Evolutionary conservation across 2,329 filamentous ascomycete species (phyloP).

Genomic region (Fusarium multiceps): DNA sequence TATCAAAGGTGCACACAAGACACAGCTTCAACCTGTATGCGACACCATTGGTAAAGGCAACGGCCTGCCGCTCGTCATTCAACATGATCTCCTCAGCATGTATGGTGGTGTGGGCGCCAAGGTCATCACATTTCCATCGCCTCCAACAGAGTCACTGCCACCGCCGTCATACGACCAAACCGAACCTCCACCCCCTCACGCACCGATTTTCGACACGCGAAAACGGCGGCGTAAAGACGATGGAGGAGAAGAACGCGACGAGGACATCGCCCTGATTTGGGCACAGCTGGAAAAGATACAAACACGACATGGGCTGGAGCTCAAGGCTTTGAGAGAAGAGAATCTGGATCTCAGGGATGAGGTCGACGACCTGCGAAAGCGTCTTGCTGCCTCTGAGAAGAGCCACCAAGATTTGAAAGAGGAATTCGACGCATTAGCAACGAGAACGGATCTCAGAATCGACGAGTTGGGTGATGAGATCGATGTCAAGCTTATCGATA

Average conservation of each 20-base stretch:
- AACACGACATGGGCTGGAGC: neutral
- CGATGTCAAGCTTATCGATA: neutral
- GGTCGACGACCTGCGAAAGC: constrained; percentile 5
- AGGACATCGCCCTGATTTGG: constrained; percentile 20
- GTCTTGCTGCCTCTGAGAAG: neutral
- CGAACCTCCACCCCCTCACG: constrained; percentile 3
- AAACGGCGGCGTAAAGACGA: constrained; percentile 10
- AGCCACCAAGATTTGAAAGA: constrained; percentile 1
- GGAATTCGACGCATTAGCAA: neutral
- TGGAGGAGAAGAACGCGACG: constrained; percentile 1
- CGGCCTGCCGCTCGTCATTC: neutral
- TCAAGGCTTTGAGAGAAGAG: neutral
- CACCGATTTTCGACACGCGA: neutral
- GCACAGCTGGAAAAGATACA: constrained; percentile 7
- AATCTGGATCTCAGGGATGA: constrained; percentile 13
- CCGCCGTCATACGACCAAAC: constrained; percentile 13
- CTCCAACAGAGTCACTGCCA: neutral
- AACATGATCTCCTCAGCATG: constrained; percentile 13
- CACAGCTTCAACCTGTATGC: constrained; percentile 4
- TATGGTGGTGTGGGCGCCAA: constrained; percentile 21
- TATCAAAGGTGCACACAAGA: neutral
- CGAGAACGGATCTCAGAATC: neutral
- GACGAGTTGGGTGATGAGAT: neutral
- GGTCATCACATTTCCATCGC: neutral
- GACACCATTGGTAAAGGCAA: neutral